phyloP scores from a whole-genome alignment of 2,329 filamentous ascomycete species.

The Cadophora sp. region DNA sequence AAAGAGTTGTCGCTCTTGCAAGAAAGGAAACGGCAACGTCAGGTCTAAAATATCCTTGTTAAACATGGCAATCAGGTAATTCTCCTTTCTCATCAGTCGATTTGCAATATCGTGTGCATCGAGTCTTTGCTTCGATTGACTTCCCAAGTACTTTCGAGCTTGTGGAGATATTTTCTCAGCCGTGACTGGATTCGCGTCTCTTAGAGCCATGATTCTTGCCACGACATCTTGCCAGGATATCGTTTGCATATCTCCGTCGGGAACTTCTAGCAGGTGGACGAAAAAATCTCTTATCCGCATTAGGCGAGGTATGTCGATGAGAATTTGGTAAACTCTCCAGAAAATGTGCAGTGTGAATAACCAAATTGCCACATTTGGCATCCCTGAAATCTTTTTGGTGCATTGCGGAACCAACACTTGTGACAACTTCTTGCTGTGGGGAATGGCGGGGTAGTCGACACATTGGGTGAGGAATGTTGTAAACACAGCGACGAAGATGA shows the following conservation, averaged over 20 bases:
- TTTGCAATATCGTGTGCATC: slow-evolving; percentile 98
- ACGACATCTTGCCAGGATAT: slow-evolving; percentile 78
- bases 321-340: slow-evolving; percentile 62
- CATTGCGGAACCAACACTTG: slow-evolving; percentile 69
- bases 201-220: slow-evolving; percentile 71
- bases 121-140: slow-evolving; percentile 90
- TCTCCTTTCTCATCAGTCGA: slow-evolving; percentile 93
- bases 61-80: slow-evolving; percentile 95
- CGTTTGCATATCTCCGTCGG: slow-evolving; percentile 74
- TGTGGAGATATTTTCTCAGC: slow-evolving; percentile 64
- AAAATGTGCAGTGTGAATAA: slow-evolving; percentile 71
- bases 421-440: slow-evolving; percentile 54
- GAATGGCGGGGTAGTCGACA: slow-evolving; percentile 68
- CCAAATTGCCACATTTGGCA: slow-evolving; percentile 56
- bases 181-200: slow-evolving; percentile 73
- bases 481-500: slow-evolving; percentile 72
- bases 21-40: slow-evolving; percentile 83
- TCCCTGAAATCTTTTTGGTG: slow-evolving; percentile 49
- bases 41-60: slow-evolving; percentile 96
- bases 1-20: slow-evolving; percentile 81
- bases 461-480: slow-evolving; percentile 73
- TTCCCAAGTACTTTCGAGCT: slow-evolving; percentile 67
- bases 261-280: slow-evolving; percentile 69
- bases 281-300: slow-evolving; percentile 74
- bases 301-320: slow-evolving; percentile 65